phyloP scores from a whole-genome alignment of 352 stramenopile species.

The Globisporangium cystogenes region DNA sequence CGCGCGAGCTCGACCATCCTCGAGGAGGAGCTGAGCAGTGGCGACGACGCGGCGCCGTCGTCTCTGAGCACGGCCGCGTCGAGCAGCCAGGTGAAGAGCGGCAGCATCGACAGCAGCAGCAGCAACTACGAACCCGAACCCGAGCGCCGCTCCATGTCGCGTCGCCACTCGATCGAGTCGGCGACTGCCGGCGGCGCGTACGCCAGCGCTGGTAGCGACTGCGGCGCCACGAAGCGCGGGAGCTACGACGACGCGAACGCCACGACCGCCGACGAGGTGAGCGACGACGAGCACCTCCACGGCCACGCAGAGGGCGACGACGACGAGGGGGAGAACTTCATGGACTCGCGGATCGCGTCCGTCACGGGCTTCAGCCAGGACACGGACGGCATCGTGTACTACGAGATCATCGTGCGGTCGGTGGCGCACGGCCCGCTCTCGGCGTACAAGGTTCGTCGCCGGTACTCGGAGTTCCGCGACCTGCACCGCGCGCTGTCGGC shows the following conservation, averaged over 20 bases:
- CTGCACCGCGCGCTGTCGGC: constrained; percentile 44
- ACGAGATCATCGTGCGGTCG: constrained; percentile 71
- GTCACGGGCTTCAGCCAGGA: constrained; percentile 73
- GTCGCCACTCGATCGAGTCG: constrained; percentile 7
- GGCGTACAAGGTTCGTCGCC: constrained; percentile 70
- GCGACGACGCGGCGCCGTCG: background rate
- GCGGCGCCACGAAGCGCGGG: constrained; percentile 10
- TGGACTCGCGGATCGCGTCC: constrained; percentile 54
- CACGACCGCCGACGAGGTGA: constrained; percentile 2
- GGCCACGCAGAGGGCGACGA: constrained; percentile 6
- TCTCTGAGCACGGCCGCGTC: background rate
- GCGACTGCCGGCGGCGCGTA: background rate
- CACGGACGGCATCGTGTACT: constrained; percentile 71
- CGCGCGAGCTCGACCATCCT: constrained; percentile 32
- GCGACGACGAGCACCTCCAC: constrained; percentile 5
- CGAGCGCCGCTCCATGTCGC: constrained; percentile 5
- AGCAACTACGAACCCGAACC: constrained; percentile 8
- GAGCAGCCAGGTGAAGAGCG: background rate
- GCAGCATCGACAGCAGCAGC: background rate
- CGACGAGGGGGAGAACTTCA: constrained; percentile 66
- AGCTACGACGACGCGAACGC: constrained; percentile 14
- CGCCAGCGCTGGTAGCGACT: constrained; percentile 15
- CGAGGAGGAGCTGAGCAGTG: constrained; percentile 17
- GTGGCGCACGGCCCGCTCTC: constrained; percentile 59
- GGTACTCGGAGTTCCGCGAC: constrained; percentile 69